Conservation (phyloP, 2,329 filamentous ascomycete species). For the Cercospora berteroae region DNA sequence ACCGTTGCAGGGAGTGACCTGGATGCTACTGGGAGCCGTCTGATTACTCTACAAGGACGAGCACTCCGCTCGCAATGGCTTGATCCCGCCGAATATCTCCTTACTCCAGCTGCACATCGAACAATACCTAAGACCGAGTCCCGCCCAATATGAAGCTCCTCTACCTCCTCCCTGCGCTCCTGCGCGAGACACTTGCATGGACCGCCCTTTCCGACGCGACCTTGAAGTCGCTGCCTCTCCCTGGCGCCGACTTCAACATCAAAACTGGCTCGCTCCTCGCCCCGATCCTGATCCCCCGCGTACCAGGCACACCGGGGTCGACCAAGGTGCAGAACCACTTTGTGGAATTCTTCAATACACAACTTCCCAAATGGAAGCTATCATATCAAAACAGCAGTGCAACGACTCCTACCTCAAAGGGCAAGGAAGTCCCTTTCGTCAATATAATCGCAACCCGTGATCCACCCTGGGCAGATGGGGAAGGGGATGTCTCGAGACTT, state of each 20-base stretch:
- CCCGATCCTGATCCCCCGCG: constrained; percentile 82
- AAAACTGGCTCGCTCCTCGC: constrained; percentile 71
- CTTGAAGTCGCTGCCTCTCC: constrained; percentile 68
- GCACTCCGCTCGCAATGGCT: not conserved
- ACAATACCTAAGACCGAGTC: not conserved
- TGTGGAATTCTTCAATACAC: constrained; percentile 70
- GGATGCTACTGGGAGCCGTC: not conserved
- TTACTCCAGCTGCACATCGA: not conserved
- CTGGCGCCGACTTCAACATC: constrained; percentile 69
- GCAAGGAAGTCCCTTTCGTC: constrained; percentile 71
- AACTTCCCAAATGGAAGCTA: constrained; percentile 76
- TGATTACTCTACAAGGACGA: not conserved
- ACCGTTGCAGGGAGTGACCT: not conserved
- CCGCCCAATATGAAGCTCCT: constrained; percentile 27
- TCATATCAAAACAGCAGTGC: constrained; percentile 88
- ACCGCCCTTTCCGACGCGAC: constrained; percentile 69
- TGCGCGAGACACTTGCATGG: constrained; percentile 48
- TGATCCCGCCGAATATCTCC: not conserved
- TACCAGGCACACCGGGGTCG: constrained; percentile 80
- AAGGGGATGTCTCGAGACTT: constrained; percentile 73
- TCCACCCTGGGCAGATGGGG: constrained; percentile 69
- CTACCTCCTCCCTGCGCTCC: constrained; percentile 35
- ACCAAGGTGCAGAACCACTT: constrained; percentile 75
- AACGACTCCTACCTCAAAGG: constrained; percentile 72
- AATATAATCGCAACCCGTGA: constrained; percentile 87